Evolutionary conservation across 2,329 filamentous ascomycete genomes (phyloP), one percentile per base, ranked within the genome.

Genomic region (Hymenoscyphus fraxineus): DNA sequence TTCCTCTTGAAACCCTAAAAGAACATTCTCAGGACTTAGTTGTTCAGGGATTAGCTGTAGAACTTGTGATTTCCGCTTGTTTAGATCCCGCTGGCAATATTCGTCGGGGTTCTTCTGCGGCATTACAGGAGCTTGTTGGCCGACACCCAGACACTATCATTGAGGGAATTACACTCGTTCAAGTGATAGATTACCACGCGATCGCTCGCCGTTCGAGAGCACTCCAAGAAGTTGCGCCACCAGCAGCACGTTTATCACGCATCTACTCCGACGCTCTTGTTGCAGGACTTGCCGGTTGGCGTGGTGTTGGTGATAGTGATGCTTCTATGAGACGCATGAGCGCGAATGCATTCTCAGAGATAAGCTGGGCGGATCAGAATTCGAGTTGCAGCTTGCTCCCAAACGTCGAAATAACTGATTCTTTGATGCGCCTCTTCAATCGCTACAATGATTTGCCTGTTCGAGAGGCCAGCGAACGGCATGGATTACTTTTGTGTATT

Each of bases 51-150:
- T 80, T 99, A 10, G 94, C 91, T 0, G 89, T 88, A 0, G 89
- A 96, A 72, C 82, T 99, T 15, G 85, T 96, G 0, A 86, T 90
- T 13, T 87, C 92, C 1, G 93, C 92, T 6, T 95, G 89, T 67
- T 82, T 97, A 6, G 95, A 99, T 73, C 89, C 94, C 1, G 89
- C 92, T 12, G 95, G 95, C 3, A 99, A 99, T 71, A 97, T 99
- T 70, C 85, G 95, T 61, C 86, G 95, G 69, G 95, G 94, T 3
- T 89, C 94, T 38, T 98, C 95, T 32, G 95, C 95, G 55, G 95
- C 95, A 1, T 79, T 99, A 44, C 95, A 99, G 74, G 95, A 99
- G 75, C 82, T 99, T 15, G 90, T 98, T 65, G 95, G 95, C 12
- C 87, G 95, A 10, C 94, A 99, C 77, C 94, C 95, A 0, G 89